phyloP scores from a whole-genome alignment of 2,329 filamentous ascomycete species.

The Penicillium sumatraense region DNA sequence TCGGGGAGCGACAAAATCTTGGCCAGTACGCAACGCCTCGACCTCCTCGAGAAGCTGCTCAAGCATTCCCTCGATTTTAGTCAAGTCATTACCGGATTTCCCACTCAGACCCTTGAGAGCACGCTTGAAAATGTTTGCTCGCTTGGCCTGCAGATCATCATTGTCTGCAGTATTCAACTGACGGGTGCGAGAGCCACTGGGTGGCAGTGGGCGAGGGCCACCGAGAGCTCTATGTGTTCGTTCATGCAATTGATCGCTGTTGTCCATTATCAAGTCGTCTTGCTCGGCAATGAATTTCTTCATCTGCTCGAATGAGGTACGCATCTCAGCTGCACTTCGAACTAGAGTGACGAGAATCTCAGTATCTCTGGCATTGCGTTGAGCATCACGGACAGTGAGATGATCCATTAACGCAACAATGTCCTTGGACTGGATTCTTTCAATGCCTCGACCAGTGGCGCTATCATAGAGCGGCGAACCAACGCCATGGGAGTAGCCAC shows the following conservation, averaged over 20 bases:
- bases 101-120: slow-evolving; percentile 89
- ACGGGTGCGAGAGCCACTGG: slow-evolving; percentile 63
- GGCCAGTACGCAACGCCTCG: slow-evolving; percentile 72
- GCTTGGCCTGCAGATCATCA: slow-evolving; percentile 71
- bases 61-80: slow-evolving; percentile 88
- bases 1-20: slow-evolving; percentile 45
- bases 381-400: slow-evolving; percentile 93
- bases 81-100: slow-evolving; percentile 85
- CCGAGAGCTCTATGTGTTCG: slow-evolving; percentile 81
- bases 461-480: slow-evolving; percentile 87
- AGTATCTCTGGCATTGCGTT: slow-evolving; percentile 92
- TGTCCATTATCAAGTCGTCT: slow-evolving; percentile 84
- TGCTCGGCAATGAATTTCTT: slow-evolving; percentile 90
- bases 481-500: slow-evolving; percentile 91
- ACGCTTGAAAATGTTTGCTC: slow-evolving; percentile 89
- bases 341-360: slow-evolving; percentile 95
- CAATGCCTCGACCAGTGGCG: slow-evolving; percentile 82
- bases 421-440: slow-evolving; percentile 92
- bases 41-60: slow-evolving; percentile 92
- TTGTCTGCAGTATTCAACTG: slow-evolving; percentile 56
- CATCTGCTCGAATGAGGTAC: slow-evolving; percentile 93
- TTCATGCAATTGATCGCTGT: slow-evolving; percentile 86
- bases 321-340: slow-evolving; percentile 93
- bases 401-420: slow-evolving; percentile 98
- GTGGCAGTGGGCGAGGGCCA: slow-evolving; percentile 82